These are phyloP conservation scores for Arabidopsis thaliana DNA, from an alignment of 345 rosid species.

Conservation along the genomic window DNA sequence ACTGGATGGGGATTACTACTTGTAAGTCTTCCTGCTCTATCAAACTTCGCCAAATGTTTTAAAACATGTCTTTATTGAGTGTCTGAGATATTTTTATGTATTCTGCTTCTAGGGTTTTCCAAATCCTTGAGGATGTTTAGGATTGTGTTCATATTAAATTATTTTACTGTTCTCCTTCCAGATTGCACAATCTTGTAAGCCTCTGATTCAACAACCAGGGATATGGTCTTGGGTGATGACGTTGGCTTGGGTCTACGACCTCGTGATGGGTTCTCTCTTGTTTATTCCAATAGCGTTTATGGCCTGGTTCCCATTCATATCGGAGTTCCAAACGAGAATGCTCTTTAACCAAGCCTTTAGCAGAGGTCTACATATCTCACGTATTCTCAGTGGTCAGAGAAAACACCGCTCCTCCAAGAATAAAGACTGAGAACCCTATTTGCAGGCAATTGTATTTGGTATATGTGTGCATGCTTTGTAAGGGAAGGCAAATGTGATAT, in stretches of 20 bases:
- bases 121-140: no score
- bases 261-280: conserved; percentile 68
- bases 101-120: no score
- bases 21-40: conserved; percentile 47
- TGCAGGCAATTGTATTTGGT: no score
- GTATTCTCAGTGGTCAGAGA: conserved; percentile 71
- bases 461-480: no score
- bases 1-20: conserved; percentile 86
- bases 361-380: conserved; percentile 84
- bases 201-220: conserved; percentile 54
- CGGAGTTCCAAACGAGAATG: conserved; percentile 88
- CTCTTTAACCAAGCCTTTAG: conserved; percentile 94
- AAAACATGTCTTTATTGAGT: no score
- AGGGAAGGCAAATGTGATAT: no score
- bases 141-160: background rate
- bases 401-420: no score
- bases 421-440: no score
- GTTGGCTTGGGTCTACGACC: conserved; percentile 71
- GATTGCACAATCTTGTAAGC: conserved; percentile 84
- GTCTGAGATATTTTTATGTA: background rate
- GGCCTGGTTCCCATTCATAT: conserved; percentile 88
- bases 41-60: no score
- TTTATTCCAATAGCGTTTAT: conserved; percentile 79
- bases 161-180: background rate
- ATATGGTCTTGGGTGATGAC: conserved; percentile 70